These are phyloP conservation scores for Xylaria digitata DNA, from an alignment of 2,329 filamentous ascomycete species.

Conservation along the genomic window DNA sequence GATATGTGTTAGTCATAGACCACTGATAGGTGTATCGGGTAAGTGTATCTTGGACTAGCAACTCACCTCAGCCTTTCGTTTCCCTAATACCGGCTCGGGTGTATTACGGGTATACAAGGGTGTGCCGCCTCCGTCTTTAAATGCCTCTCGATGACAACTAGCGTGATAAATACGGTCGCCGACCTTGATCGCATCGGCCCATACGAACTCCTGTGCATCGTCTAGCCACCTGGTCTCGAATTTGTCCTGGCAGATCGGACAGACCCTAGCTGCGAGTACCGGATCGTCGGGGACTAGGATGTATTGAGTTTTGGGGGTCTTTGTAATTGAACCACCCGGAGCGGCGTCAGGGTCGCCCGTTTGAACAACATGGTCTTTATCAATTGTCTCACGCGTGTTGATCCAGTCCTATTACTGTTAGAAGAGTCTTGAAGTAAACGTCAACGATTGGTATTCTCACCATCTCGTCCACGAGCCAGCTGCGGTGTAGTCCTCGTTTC, in stretches of 20 bases:
- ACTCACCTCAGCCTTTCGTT: slow-evolving; percentile 78
- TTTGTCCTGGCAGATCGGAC: slow-evolving; percentile 94
- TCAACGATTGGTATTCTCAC: slow-evolving; percentile 59
- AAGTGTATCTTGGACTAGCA: background rate
- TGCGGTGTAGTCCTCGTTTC: slow-evolving; percentile 87
- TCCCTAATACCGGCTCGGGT: slow-evolving; percentile 75
- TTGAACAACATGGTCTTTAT: slow-evolving; percentile 64
- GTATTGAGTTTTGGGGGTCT: slow-evolving; percentile 72
- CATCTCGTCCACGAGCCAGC: slow-evolving; percentile 93
- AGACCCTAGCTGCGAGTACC: slow-evolving; percentile 78
- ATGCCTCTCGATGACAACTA: slow-evolving; percentile 87
- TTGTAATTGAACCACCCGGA: slow-evolving; percentile 54
- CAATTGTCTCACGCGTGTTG: slow-evolving; percentile 81
- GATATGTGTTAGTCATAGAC: slow-evolving; percentile 40
- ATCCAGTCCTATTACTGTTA: slow-evolving; percentile 81
- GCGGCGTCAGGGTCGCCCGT: slow-evolving; percentile 54
- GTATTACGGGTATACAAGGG: slow-evolving; percentile 59
- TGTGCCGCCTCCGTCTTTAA: slow-evolving; percentile 68
- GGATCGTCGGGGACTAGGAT: slow-evolving; percentile 86
- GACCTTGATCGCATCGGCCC: slow-evolving; percentile 86
- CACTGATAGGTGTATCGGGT: background rate
- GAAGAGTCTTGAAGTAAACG: slow-evolving; percentile 26
- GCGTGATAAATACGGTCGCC: slow-evolving; percentile 87
- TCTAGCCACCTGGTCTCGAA: slow-evolving; percentile 94
- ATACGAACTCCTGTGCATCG: slow-evolving; percentile 95